A percentile compares a stretch with the other conserved stretches of the same genome.
These are phyloP conservation scores for Viola pubescens DNA, from an alignment of 441 rosid genomes.

Conservation along the genomic window DNA sequence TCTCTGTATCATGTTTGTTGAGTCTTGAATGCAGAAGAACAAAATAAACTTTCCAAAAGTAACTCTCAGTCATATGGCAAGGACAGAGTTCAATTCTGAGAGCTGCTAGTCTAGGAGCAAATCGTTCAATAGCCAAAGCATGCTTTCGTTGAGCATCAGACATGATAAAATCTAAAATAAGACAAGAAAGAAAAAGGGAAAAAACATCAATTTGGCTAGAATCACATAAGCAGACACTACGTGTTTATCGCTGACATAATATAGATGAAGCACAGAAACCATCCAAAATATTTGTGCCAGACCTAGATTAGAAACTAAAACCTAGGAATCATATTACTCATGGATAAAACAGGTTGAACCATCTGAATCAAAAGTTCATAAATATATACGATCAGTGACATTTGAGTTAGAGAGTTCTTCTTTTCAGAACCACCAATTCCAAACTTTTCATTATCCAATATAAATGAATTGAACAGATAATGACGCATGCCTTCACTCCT, in stretches of 20 bases:
- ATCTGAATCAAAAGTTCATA: not conserved
- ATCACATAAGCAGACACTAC: not conserved
- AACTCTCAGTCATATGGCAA: slow-evolving; percentile 66
- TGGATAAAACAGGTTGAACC: not conserved
- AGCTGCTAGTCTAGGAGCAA: slow-evolving; percentile 66
- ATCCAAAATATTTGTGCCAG: not conserved
- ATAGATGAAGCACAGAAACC: not conserved
- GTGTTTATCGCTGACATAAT: not conserved
- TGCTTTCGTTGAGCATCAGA: slow-evolving; percentile 76
- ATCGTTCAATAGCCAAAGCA: slow-evolving; percentile 64
- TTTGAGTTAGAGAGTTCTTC: not conserved
- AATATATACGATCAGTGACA: not conserved
- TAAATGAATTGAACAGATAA: too few species aligned
- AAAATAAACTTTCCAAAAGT: slow-evolving; percentile 95
- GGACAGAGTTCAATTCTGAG: slow-evolving; percentile 89
- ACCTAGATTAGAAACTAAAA: slow-evolving; percentile 1
- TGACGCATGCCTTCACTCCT: too few species aligned
- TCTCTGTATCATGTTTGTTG: slow-evolving; percentile 58
- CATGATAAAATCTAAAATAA: slow-evolving; percentile 64
- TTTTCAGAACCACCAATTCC: not conserved
- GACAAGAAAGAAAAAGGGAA: not conserved
- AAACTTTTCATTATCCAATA: not conserved
- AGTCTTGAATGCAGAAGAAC: slow-evolving; percentile 80
- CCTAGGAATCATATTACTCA: not conserved
- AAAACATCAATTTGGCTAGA: slow-evolving; percentile 1